phyloP scores from a whole-genome alignment of 2,329 filamentous ascomycete genomes.

The Coniosporium tulheliwenetii region DNA sequence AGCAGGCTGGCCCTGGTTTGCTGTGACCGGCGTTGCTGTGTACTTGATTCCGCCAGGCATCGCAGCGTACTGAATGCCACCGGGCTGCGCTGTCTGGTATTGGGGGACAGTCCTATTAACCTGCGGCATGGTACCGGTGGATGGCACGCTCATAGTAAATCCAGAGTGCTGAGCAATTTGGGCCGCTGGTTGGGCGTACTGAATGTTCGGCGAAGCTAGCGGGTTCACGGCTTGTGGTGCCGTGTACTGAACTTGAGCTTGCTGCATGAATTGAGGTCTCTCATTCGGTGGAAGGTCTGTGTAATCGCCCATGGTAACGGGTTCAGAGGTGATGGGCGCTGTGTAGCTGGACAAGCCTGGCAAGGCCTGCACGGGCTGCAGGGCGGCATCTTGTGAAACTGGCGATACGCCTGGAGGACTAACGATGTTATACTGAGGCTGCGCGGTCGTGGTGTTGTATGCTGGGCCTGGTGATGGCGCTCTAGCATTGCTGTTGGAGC shows the following conservation, averaged over 20 bases:
- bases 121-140: conserved; percentile 2
- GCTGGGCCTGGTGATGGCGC: conserved; percentile 12
- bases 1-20: conserved; percentile 1
- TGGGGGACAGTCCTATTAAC: conserved; percentile 12
- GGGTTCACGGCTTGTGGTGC: background rate
- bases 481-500: conserved; percentile 23
- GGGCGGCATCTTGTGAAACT: conserved; percentile 7
- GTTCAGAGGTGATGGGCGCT: background rate
- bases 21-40: conserved; percentile 18
- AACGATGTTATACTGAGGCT: conserved; percentile 9
- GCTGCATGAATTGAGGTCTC: conserved; percentile 19
- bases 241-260: conserved; percentile 4
- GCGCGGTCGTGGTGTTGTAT: conserved; percentile 6
- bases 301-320: conserved; percentile 27
- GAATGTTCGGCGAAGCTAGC: conserved; percentile 9
- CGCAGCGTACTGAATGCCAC: conserved; percentile 22
- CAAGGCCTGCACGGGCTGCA: conserved; percentile 8
- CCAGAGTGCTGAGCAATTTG: background rate
- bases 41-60: conserved; percentile 25
- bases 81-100: conserved; percentile 7
- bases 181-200: conserved; percentile 12
- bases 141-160: conserved; percentile 6
- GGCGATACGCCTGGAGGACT: conserved; percentile 1
- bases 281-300: conserved; percentile 27
- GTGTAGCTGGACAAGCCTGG: conserved; percentile 1